Conservation (phyloP, 228 moss, liverwort and hornwort species). For the Sphagnum fallax region DNA sequence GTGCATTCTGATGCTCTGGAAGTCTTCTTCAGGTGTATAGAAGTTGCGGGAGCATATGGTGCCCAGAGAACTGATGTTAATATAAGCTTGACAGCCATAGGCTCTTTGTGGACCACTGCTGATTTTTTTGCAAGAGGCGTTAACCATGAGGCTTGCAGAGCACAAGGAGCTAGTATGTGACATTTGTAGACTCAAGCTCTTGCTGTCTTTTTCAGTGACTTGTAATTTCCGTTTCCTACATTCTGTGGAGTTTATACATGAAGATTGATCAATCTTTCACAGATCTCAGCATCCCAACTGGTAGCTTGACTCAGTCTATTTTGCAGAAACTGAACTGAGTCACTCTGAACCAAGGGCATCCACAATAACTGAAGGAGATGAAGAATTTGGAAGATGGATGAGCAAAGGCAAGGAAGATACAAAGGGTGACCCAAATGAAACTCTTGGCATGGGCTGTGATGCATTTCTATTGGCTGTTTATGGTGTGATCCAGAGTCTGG, state of each 20-base stretch:
- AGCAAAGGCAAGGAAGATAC: slow-evolving; percentile 19
- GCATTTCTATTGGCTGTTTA: slow-evolving; percentile 86
- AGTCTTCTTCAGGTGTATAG: slow-evolving; percentile 53
- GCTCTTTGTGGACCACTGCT: slow-evolving; percentile 84
- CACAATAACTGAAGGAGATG: no score
- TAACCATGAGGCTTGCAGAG: slow-evolving; percentile 61
- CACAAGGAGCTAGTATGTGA: slow-evolving; percentile 40
- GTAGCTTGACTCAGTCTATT: not conserved
- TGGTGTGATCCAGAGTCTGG: slow-evolving; percentile 89
- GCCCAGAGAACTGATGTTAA: slow-evolving; percentile 91
- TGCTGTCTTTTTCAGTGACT: not conserved
- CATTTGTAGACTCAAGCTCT: not conserved
- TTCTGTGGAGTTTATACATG: no score
- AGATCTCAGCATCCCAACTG: no score
- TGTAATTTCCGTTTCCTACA: no score
- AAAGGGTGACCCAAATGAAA: slow-evolving; percentile 25
- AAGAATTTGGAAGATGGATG: slow-evolving; percentile 14
- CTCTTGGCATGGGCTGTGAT: slow-evolving; percentile 76
- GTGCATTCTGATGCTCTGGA: no score
- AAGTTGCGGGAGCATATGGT: slow-evolving; percentile 93
- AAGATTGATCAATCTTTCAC: no score
- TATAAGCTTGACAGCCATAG: slow-evolving; percentile 93
- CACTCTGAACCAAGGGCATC: not conserved
- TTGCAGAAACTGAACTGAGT: not conserved
- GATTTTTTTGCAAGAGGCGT: slow-evolving; percentile 96